phyloP scores from a whole-genome alignment of 1,139 yeast genomes.

The Saccharomyces uvarum region DNA sequence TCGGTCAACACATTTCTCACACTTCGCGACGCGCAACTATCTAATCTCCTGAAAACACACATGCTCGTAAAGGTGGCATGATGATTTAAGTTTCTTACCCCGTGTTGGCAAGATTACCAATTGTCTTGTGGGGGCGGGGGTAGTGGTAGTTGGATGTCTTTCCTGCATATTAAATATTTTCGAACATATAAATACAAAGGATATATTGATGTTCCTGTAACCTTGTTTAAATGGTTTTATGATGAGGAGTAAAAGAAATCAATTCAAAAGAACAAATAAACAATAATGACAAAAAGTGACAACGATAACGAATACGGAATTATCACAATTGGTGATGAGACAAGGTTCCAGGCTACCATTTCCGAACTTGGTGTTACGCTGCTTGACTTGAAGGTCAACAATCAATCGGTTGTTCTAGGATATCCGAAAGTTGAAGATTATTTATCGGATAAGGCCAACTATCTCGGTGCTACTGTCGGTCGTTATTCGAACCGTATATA shows the following conservation, averaged over 20 bases:
- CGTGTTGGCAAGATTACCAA: background rate
- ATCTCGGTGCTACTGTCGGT: constrained; percentile 55
- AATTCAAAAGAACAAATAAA: background rate
- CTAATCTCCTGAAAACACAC: too few species aligned
- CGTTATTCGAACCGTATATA: constrained; percentile 54
- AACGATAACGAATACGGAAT: constrained; percentile 35
- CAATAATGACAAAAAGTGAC: background rate
- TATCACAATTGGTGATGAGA: background rate
- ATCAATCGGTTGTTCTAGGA: constrained; percentile 29
- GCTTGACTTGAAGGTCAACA: constrained; percentile 36
- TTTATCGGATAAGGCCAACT: constrained; percentile 38
- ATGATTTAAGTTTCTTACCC: background rate
- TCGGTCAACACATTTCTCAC: too few species aligned
- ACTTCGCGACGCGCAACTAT: too few species aligned
- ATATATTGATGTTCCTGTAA: background rate
- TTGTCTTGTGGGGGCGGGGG: background rate
- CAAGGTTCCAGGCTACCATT: background rate
- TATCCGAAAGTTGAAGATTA: constrained; percentile 37
- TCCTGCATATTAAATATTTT: background rate
- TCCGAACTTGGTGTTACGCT: constrained; percentile 33
- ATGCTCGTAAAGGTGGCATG: background rate
- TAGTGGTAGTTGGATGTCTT: background rate
- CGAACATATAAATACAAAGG: background rate
- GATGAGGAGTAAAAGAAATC: background rate
- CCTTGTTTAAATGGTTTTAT: background rate